These are phyloP conservation scores for Trichophyton simii DNA, from an alignment of 2,329 filamentous ascomycete species.

Conservation along the genomic window DNA sequence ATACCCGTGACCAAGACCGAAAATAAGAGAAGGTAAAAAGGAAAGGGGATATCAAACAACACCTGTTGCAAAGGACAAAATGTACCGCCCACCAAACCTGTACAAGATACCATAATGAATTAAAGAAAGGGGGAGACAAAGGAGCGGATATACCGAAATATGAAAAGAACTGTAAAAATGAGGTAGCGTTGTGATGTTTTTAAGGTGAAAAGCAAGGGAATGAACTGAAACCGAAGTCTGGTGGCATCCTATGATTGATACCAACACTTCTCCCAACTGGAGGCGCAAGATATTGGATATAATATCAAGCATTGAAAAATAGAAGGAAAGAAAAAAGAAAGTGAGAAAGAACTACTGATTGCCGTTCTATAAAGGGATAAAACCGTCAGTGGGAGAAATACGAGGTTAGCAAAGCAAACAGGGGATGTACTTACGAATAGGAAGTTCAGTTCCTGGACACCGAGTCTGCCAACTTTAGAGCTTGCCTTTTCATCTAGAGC, in stretches of 20 bases:
- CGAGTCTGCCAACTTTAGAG: constrained; percentile 54
- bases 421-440: constrained; percentile 39
- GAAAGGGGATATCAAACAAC: constrained; percentile 1
- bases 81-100: neutral
- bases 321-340: neutral
- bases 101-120: neutral
- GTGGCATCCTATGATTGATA: neutral
- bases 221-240: neutral
- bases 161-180: neutral
- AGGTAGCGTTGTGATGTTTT: neutral
- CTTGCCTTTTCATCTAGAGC: constrained; percentile 67
- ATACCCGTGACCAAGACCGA: neutral
- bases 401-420: neutral
- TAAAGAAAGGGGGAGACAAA: neutral
- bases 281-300: neutral
- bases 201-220: neutral
- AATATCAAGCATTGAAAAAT: neutral
- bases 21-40: neutral
- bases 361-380: neutral
- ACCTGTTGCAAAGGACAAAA: neutral
- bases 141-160: neutral
- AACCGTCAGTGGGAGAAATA: neutral
- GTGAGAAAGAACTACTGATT: neutral
- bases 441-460: constrained; percentile 53
- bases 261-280: neutral